Conservation (phyloP, 1,284 basidiomycete genomes). For the Apiotrichum montevideense region DNA sequence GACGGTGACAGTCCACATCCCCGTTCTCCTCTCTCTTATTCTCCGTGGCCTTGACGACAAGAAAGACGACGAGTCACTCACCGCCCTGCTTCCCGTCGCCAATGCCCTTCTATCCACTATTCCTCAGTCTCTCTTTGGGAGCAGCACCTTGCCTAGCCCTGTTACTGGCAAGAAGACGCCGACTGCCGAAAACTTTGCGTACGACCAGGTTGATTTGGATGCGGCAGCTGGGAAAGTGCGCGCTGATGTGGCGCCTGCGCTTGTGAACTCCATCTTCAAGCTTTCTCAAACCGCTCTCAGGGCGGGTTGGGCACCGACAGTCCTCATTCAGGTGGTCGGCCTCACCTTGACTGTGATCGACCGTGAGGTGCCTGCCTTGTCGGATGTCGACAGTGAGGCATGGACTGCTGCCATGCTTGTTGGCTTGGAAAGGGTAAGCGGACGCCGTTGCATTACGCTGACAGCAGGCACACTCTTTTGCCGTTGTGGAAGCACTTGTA, state of each 20-base stretch:
- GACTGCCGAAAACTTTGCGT: constrained; percentile 5
- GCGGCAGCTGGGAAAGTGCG: constrained; percentile 7
- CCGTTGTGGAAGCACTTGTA: constrained; percentile 58
- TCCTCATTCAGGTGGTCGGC: constrained; percentile 11
- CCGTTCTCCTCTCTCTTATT: constrained; percentile 21
- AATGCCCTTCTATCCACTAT: constrained; percentile 7
- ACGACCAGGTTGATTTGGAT: background rate
- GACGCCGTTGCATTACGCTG: constrained; percentile 10
- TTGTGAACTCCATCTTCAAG: constrained; percentile 22
- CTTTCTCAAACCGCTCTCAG: constrained; percentile 6
- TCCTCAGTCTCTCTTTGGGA: constrained; percentile 7
- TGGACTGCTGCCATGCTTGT: constrained; percentile 40
- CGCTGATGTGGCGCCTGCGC: constrained; percentile 14
- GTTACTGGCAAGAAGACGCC: background rate
- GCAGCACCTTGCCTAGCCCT: background rate
- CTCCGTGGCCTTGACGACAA: constrained; percentile 10
- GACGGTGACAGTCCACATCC: constrained; percentile 31
- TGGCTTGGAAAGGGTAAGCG: constrained; percentile 33
- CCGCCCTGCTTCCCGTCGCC: constrained; percentile 3
- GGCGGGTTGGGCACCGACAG: background rate
- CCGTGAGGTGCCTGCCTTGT: constrained; percentile 22
- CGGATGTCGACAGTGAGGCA: constrained; percentile 13
- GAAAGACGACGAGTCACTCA: background rate
- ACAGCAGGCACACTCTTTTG: constrained; percentile 57
- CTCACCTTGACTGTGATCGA: constrained; percentile 24